Percentiles rank a stretch among this genome's conserved stretches.
phyloP scores from a whole-genome alignment of 2,329 filamentous ascomycete species.

The Capronia epimyces region DNA sequence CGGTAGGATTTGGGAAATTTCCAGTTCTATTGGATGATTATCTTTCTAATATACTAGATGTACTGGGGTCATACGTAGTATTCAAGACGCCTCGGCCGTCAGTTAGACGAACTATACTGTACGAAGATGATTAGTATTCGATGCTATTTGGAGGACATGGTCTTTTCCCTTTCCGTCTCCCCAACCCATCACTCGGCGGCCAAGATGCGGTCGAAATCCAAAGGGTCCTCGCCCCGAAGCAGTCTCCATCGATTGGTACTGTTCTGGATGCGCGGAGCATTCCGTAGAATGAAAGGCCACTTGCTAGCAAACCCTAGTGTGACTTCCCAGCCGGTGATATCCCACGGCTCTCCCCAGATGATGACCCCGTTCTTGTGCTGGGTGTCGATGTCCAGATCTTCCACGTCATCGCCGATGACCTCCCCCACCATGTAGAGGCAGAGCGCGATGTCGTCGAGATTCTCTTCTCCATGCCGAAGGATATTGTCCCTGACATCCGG shows the following conservation, averaged over 20 bases:
- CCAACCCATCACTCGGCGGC: no score
- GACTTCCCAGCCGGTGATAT: slow-evolving; percentile 46
- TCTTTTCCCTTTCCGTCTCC: no score
- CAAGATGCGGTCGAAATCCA: slow-evolving; percentile 20
- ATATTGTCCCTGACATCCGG: slow-evolving; percentile 41
- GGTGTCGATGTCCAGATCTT: slow-evolving; percentile 2
- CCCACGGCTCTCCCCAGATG: slow-evolving; percentile 48
- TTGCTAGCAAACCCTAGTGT: slow-evolving; percentile 44
- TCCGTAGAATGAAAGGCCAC: slow-evolving; percentile 34
- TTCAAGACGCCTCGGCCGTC: no score
- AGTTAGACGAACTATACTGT: no score
- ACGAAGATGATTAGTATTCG: no score
- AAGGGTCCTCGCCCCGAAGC: slow-evolving; percentile 16
- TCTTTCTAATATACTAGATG: no score
- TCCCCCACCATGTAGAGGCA: slow-evolving; percentile 38
- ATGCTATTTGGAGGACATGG: no score
- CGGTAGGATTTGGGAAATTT: no score
- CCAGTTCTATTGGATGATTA: no score
- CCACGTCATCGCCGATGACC: neutral
- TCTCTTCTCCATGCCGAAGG: slow-evolving; percentile 31
- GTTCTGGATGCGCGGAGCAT: slow-evolving; percentile 9
- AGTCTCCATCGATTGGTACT: slow-evolving; percentile 23
- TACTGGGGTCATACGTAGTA: no score
- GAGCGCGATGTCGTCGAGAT: slow-evolving; percentile 35
- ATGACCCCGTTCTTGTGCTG: slow-evolving; percentile 36